A percentile compares a stretch with the other conserved stretches of the same genome.
Evolutionary conservation across 2,329 filamentous ascomycete species (phyloP).

Genomic region (Gaeumannomyces tritici): DNA sequence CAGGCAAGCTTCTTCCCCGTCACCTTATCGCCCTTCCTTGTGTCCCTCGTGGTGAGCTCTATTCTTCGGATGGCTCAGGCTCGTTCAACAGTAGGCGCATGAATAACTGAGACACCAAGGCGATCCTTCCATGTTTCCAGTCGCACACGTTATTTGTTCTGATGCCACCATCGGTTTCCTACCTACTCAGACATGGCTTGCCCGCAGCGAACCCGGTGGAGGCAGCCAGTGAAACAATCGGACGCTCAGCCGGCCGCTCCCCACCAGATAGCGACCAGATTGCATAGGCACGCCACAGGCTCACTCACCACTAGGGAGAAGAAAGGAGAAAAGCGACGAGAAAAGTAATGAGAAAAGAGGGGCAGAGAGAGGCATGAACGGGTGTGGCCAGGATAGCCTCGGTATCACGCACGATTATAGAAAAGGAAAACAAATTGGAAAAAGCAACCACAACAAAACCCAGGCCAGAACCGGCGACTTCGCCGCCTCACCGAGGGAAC

Average conservation of each 20-base stretch:
- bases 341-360: not conserved
- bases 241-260: not conserved
- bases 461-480: too few species aligned
- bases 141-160: not conserved
- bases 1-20: too few species aligned
- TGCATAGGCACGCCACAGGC: too few species aligned
- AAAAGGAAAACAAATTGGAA: not conserved
- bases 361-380: not conserved
- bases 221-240: not conserved
- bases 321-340: too few species aligned
- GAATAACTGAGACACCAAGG: not conserved
- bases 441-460: not conserved
- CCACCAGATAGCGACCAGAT: not conserved
- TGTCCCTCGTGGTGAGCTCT: not conserved
- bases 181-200: not conserved
- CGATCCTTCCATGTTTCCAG: not conserved
- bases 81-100: not conserved
- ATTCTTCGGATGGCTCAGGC: too few species aligned
- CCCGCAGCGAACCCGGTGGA: not conserved
- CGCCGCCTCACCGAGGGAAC: not conserved
- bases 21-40: not conserved
- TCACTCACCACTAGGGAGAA: not conserved
- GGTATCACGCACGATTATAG: not conserved
- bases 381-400: too few species aligned
- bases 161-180: not conserved